Evolutionary conservation across 345 rosid species (phyloP).

Genomic region (Euphorbia lathyris): DNA sequence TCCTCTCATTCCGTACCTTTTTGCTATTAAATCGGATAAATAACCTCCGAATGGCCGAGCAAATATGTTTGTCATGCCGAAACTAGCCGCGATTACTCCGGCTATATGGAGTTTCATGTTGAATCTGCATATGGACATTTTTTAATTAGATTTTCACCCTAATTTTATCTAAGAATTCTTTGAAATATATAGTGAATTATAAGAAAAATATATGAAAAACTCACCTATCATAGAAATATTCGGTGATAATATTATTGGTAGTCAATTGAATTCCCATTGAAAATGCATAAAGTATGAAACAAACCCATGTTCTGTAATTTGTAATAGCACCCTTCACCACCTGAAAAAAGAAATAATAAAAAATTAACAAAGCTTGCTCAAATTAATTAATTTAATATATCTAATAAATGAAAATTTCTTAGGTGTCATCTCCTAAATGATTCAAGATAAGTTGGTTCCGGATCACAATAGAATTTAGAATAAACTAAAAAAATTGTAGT

Average conservation of each 20-base stretch:
- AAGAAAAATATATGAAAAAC: neutral
- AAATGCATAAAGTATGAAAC: constrained; percentile 74
- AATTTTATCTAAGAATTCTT: no score
- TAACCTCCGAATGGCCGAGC: constrained; percentile 77
- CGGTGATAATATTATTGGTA: constrained; percentile 72
- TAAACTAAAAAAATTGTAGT: no score
- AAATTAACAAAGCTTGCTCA: neutral
- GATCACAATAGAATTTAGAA: no score
- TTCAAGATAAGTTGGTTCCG: no score
- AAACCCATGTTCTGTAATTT: constrained; percentile 86
- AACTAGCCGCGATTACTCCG: constrained; percentile 81
- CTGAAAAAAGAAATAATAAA: constrained; percentile 27
- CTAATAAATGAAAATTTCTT: no score
- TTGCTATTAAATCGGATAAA: constrained; percentile 53
- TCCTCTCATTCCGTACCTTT: constrained; percentile 85
- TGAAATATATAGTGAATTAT: no score
- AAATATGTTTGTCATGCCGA: constrained; percentile 68
- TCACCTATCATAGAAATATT: constrained; percentile 67
- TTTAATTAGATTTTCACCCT: no score
- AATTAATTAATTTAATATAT: no score
- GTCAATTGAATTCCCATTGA: constrained; percentile 85
- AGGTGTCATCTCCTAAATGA: no score
- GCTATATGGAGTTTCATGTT: constrained; percentile 71
- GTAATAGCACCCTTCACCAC: constrained; percentile 72
- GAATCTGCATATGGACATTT: constrained; percentile 30